Evolutionary conservation across 768 basidiomycete species (phyloP).

Genomic region (Mycena rosella): DNA sequence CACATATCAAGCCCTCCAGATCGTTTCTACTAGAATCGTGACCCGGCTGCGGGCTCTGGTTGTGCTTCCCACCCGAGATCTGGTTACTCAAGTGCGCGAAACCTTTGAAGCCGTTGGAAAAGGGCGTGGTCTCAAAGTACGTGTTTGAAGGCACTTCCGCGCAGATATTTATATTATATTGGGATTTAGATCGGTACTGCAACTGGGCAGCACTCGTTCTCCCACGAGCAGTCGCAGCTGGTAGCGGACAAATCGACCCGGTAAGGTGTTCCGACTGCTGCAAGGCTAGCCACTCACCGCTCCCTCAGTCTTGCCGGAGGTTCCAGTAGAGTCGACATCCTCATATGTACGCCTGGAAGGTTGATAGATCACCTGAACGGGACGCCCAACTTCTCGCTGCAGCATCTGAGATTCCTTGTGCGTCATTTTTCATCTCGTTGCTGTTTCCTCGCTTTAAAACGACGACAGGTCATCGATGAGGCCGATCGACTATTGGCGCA

Average conservation of each 20-base stretch:
- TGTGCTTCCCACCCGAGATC: constrained; percentile 93
- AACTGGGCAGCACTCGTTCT: constrained; percentile 95
- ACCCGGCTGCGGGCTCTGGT: constrained; percentile 90
- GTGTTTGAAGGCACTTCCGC: constrained; percentile 34
- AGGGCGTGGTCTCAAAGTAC: constrained; percentile 89
- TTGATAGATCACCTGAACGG: constrained; percentile 93
- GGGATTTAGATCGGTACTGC: constrained; percentile 74
- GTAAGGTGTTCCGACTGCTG: constrained; percentile 54
- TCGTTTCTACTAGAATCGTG: constrained; percentile 78
- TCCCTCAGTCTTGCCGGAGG: constrained; percentile 80
- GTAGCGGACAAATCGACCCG: constrained; percentile 67
- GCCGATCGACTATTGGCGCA: constrained; percentile 96
- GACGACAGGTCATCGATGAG: constrained; percentile 90
- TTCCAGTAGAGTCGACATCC: constrained; percentile 91
- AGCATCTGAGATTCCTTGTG: constrained; percentile 95
- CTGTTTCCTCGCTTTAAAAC: neutral
- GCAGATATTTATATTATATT: constrained; percentile 10
- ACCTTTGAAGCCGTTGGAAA: constrained; percentile 88
- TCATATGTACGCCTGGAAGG: constrained; percentile 96
- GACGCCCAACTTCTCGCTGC: constrained; percentile 91
- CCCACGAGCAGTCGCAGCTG: constrained; percentile 89
- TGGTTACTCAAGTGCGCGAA: constrained; percentile 93
- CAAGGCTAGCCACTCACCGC: constrained; percentile 10
- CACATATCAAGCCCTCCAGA: constrained; percentile 53
- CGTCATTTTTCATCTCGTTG: constrained; percentile 43